Percentiles rank a stretch among this genome's conserved stretches.
Conservation (phyloP, 2,329 filamentous ascomycete species). For the Arachnomyces sp. region DNA sequence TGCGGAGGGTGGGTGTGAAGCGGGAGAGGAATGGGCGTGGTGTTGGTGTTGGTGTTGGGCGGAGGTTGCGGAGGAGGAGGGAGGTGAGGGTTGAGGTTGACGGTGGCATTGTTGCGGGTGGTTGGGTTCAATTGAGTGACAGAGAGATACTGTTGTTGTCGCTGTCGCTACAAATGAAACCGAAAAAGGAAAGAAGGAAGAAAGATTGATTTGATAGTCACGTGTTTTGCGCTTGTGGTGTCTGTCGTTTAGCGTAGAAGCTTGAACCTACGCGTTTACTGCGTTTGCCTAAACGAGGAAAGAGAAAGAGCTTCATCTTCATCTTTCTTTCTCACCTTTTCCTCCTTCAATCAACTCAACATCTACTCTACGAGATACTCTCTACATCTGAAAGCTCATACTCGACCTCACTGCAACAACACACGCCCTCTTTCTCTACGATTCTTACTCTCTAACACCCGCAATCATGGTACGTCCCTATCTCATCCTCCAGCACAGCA, state of each 20-base stretch:
- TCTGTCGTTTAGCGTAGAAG: slow-evolving; percentile 21
- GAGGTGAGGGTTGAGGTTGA: slow-evolving; percentile 29
- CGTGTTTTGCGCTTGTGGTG: slow-evolving; percentile 24
- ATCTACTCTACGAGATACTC: not conserved
- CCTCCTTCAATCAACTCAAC: not conserved
- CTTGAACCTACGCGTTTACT: slow-evolving; percentile 29
- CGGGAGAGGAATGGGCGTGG: slow-evolving; percentile 22
- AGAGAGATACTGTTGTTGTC: no score
- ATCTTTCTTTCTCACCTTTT: slow-evolving; percentile 10
- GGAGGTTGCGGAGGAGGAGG: slow-evolving; percentile 28
- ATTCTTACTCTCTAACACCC: not conserved
- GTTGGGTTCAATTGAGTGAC: not conserved
- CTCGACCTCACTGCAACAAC: not conserved
- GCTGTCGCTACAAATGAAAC: no score
- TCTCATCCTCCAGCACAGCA: slow-evolving; percentile 9
- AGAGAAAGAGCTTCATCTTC: slow-evolving; percentile 14
- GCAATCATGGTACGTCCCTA: slow-evolving; percentile 23
- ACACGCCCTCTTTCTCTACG: slow-evolving; percentile 5
- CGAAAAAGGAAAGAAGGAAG: no score
- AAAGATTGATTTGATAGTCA: slow-evolving; percentile 9
- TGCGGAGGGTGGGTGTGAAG: slow-evolving; percentile 18
- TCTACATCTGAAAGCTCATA: not conserved
- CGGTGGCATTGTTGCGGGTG: slow-evolving; percentile 13
- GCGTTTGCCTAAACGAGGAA: slow-evolving; percentile 9
- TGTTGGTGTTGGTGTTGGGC: slow-evolving; percentile 28